Conservation (phyloP, 2,329 filamentous ascomycete species). For the Trichoderma sp. region DNA sequence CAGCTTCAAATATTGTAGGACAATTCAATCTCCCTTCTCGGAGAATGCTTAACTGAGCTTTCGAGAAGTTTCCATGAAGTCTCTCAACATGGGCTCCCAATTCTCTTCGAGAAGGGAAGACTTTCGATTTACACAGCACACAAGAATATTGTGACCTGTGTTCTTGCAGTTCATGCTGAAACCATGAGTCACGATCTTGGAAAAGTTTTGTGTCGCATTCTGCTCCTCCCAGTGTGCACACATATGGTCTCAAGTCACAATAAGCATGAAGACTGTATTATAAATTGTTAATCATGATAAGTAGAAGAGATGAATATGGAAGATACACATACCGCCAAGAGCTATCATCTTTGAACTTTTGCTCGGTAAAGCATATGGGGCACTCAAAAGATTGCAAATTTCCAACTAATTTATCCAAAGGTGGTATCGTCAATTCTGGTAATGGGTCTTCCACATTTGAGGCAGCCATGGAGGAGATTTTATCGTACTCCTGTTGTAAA, state of each 20-base stretch:
- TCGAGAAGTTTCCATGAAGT: neutral
- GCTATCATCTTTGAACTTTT: too few species aligned
- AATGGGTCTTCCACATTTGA: too few species aligned
- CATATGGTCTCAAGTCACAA: constrained; percentile 21
- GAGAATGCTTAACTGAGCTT: neutral
- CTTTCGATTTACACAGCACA: neutral
- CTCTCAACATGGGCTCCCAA: neutral
- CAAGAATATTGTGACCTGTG: neutral
- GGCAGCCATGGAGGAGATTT: too few species aligned
- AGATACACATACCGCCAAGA: too few species aligned
- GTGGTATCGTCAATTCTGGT: too few species aligned
- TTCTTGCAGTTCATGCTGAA: neutral
- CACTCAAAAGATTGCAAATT: too few species aligned
- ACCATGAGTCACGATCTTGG: neutral
- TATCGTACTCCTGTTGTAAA: too few species aligned
- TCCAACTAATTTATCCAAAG: too few species aligned
- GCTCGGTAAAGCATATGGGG: too few species aligned
- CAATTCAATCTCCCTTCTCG: neutral
- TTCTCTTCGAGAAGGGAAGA: neutral
- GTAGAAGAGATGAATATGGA: too few species aligned
- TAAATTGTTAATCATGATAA: too few species aligned
- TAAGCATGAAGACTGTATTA: constrained; percentile 16
- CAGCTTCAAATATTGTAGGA: neutral
- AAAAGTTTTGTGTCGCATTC: neutral
- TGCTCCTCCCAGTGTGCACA: constrained; percentile 11